Base-by-base conservation (phyloP, 2,329 filamentous ascomycete species). In the Plectosphaerella sp. region DNA sequence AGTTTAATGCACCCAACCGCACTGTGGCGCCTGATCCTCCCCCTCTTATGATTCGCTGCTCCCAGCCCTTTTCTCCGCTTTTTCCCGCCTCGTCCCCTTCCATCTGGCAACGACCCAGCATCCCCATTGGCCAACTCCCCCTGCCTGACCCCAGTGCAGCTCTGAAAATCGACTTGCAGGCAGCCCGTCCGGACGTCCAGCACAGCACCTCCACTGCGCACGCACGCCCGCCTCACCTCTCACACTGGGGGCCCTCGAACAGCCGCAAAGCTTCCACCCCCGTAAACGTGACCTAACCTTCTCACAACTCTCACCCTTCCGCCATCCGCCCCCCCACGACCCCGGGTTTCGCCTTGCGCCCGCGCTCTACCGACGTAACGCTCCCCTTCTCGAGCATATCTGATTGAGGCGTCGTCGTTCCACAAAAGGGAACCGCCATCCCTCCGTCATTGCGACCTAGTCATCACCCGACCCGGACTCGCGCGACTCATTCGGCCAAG, bases 231-330 rank as follows among this genome's bases (percentile, higher is more conserved):
- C 28, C 28, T 33, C 28, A 33, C 28, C 28, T 33, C 28, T 33
- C 28, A 33, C 28, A 33, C 28, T 33, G 28, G 28, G 28, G 28
- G 28, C 28, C 28, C 8, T 33, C 28, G 28, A 33, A 33, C 28
- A 33, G 41, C 41, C 41, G 41, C 41, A 43, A 43, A 43, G 41
- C 55, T 58, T 56, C 59, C 61, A 60, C 61, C 64, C 61, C 64
- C 60, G 61, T 56, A 60, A 58, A 54, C 53, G 57, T 55, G 47
- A 57, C 59, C 52, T 53, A 54, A 50, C 49, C 52, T 49, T 51
- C 48, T 43, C 41, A 10, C 41, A 43, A 43, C 41, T 50, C 47
- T 55, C 54, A 49, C 47, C 48, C 51, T 52, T 54, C 57, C 56
- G 4, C n/a, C 18, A 43, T 18, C 41, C 41, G 16, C 41, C n/a